Evolutionary conservation across 2,329 filamentous ascomycete genomes (phyloP).

Genomic region (Keithomyces neogunnii): DNA sequence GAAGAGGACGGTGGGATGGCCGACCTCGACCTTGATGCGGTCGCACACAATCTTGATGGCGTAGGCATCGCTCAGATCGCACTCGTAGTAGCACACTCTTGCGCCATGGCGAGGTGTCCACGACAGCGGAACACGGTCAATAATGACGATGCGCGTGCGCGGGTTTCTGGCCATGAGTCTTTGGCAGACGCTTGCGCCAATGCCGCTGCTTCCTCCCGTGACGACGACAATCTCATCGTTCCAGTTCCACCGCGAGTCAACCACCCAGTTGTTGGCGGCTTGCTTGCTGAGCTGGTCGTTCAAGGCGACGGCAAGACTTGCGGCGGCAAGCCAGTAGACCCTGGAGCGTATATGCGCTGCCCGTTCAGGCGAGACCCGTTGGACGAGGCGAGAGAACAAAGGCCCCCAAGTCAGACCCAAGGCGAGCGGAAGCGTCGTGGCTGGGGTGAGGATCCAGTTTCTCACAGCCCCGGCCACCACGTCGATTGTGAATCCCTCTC

Average conservation of each 20-base stretch:
- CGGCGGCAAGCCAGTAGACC: slow-evolving; percentile 7
- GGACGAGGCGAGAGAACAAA: slow-evolving; percentile 4
- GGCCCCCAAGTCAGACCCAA: slow-evolving; percentile 7
- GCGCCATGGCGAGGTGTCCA: slow-evolving; percentile 16
- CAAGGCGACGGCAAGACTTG: slow-evolving; percentile 11
- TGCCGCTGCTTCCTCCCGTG: slow-evolving; percentile 31
- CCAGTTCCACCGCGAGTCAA: slow-evolving; percentile 20
- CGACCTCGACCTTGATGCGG: slow-evolving; percentile 21
- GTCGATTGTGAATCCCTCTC: slow-evolving; percentile 19
- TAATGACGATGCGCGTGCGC: slow-evolving; percentile 20
- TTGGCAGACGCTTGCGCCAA: slow-evolving; percentile 25
- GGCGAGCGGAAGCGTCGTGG: slow-evolving; percentile 11
- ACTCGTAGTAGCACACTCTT: slow-evolving; percentile 22
- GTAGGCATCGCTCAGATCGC: slow-evolving; percentile 24
- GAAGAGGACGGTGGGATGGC: slow-evolving; percentile 27
- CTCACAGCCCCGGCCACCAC: slow-evolving; percentile 10
- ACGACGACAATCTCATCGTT: slow-evolving; percentile 29
- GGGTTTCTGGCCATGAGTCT: slow-evolving; percentile 17
- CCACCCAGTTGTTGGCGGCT: slow-evolving; percentile 17
- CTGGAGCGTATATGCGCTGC: not conserved
- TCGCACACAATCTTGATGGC: slow-evolving; percentile 20
- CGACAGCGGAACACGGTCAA: slow-evolving; percentile 23
- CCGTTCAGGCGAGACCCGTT: not conserved
- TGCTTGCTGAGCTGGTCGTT: slow-evolving; percentile 15
- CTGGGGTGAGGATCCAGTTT: slow-evolving; percentile 14